Evolutionary conservation across 352 stramenopile species (phyloP), one percentile per base, ranked within the genome.

Genomic region (Phytophthora multivora): DNA sequence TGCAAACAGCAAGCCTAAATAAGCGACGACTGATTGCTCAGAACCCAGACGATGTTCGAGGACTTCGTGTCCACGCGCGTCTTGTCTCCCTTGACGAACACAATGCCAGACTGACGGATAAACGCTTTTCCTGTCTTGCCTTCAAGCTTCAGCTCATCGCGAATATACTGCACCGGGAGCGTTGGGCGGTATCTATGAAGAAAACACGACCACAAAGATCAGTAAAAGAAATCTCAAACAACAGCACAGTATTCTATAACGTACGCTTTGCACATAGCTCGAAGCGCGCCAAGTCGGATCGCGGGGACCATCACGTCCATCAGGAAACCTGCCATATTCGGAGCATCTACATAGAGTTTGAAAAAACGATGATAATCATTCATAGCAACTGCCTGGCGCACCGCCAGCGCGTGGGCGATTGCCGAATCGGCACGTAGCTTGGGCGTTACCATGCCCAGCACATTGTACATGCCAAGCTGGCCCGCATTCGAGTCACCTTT

Each of bases 301-400:
- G 87, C 79, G 35, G 83, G 63, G 47, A 93, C 82, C 78, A 95
- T 92, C 4, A 83, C 73, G 63, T 96, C 87, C 88, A 96, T 96
- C 25, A 96, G 59, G 62, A 93, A 96, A 72, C 86, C 86, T 77
- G 85, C 80, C 88, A 96, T 96, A 69, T 96, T 96, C 26, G 86
- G 88, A 68, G 86, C 81, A 79, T 81, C 69, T 69, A 81, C 74
- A 79, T 91, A 92, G 43, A 96, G 79, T 77, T 93, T 78, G 61
- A 95, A 96, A 76, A 96, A 96, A 67, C 79, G 79, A 66, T 93
- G 83, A 55, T 92, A 96, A 69, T 95, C 75, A 80, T 95, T 95
- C 60, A 83, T 75, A 66, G 86, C 71, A 56, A 96, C 83, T 31
- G 86, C 86, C 40, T 91, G 80, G 42, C 87, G 88, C 54, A 96